Evolutionary conservation across 2,329 filamentous ascomycete species (phyloP).

Genomic region (Sarocladiaceae sp.): DNA sequence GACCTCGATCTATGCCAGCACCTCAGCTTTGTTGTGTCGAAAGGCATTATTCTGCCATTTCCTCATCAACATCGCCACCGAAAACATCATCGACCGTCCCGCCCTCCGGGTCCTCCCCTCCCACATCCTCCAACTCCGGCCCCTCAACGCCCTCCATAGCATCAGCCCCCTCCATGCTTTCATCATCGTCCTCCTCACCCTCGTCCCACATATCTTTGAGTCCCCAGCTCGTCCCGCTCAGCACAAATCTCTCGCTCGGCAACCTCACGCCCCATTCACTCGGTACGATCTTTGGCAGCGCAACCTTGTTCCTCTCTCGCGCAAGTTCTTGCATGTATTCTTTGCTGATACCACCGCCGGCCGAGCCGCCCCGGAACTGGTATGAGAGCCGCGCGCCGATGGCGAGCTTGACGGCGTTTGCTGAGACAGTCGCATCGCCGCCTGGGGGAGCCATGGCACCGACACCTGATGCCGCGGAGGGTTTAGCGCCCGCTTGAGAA

Average conservation of each 20-base stretch:
- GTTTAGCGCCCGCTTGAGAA: conserved; percentile 46
- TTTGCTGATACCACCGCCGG: conserved; percentile 54
- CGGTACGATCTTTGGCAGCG: conserved; percentile 54
- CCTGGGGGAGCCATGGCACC: conserved; percentile 38
- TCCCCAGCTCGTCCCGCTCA: conserved; percentile 60
- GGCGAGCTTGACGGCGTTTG: conserved; percentile 65
- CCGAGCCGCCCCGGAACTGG: conserved; percentile 56
- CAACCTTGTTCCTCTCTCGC: conserved; percentile 60
- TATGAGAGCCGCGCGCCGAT: conserved; percentile 62
- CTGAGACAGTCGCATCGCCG: conserved; percentile 51
- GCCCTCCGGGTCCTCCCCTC: conserved; percentile 41
- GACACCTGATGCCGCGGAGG: conserved; percentile 39
- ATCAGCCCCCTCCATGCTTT: conserved; percentile 34
- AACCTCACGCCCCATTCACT: conserved; percentile 63
- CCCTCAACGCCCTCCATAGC: conserved; percentile 44
- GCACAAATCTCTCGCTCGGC: conserved; percentile 62
- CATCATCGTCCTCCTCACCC: conserved; percentile 36
- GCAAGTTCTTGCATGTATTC: conserved; percentile 75
- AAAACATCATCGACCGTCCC: conserved; percentile 50
- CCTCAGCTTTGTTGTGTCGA: neutral
- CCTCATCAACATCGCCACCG: conserved; percentile 48
- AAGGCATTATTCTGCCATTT: conserved; percentile 41
- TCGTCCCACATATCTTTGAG: conserved; percentile 52
- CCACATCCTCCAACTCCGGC: conserved; percentile 32
- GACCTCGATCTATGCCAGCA: neutral